Base-by-base conservation (phyloP, 1,139 yeast genomes). In the Magnusiomyces suaveolens region DNA sequence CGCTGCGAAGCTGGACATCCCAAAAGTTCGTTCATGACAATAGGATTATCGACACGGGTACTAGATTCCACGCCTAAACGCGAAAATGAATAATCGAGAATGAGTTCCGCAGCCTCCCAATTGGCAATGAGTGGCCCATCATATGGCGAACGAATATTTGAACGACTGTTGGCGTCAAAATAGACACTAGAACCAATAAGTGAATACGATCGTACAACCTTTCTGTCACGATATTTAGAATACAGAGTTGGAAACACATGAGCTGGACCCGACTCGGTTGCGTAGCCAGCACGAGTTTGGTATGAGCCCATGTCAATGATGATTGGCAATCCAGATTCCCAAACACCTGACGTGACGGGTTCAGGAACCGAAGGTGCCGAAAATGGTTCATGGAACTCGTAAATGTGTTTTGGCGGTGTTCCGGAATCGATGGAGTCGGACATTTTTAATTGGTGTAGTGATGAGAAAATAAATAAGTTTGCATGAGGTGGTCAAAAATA, bases 61-160 rank as follows among this genome's bases (percentile, higher is more conserved):
- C 65, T 60, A 16, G 87, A 77, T 21, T 70, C 66, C 1, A 87
- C 95, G 1, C 60, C 56, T 52, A 92, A 66, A 67, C 87, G 95
- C 56, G 82, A 79, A 66, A 92, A 84, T 0, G 92, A 75, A 65
- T 89, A 92, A 66, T 92, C 97, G 55, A 94, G 68, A 54, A 92
- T 79, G 55, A 76, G 78, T 66, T 94, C 98, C 8, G 85, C 78
- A 56, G 84, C 80, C 57, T 94, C 98, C 97, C 98, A 94, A 67
- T 90, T 92, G 32, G 95, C 83, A 41, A 92, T 74, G 61, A 88
- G 72, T 2, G 88, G 79, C 0, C 96, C 96, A 68, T 94, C 98
- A 66, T 79, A 92, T 0, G 97, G 96, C 2, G 87, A 75, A 63
- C 81, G 82, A 50, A 87, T 78, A 51, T 84, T 82, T 29, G 87